phyloP scores from a whole-genome alignment of 2,329 filamentous ascomycete genomes.

The Xylariaceae sp. region DNA sequence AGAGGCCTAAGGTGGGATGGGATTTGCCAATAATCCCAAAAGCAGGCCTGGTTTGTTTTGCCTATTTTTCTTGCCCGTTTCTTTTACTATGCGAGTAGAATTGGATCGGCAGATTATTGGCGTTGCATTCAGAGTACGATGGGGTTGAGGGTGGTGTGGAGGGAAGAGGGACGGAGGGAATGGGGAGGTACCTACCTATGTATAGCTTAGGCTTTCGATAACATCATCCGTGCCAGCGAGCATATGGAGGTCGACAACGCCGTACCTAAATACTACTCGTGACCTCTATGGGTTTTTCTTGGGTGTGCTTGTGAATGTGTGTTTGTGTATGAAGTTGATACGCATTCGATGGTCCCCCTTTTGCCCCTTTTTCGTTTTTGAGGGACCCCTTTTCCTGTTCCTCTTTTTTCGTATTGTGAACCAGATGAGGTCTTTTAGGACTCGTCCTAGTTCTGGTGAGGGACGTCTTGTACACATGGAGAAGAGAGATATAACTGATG shows the following conservation, averaged over 20 bases:
- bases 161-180: neutral
- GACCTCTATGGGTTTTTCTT: neutral
- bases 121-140: constrained; percentile 6
- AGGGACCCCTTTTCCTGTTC: neutral
- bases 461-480: no score
- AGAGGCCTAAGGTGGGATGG: neutral
- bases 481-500: no score
- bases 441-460: no score
- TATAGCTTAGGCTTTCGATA: neutral
- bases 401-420: neutral
- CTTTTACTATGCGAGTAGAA: constrained; percentile 7
- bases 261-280: neutral
- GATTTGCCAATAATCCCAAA: neutral
- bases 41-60: neutral
- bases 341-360: neutral
- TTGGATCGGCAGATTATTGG: constrained; percentile 6
- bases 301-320: neutral
- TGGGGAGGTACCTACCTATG: neutral
- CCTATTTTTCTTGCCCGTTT: neutral
- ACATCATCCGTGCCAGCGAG: neutral
- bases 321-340: neutral
- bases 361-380: neutral
- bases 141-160: neutral
- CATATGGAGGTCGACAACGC: neutral
- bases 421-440: no score